phyloP scores from a whole-genome alignment of 108 stramenopile species.

The Discostella pseudostelligera region DNA sequence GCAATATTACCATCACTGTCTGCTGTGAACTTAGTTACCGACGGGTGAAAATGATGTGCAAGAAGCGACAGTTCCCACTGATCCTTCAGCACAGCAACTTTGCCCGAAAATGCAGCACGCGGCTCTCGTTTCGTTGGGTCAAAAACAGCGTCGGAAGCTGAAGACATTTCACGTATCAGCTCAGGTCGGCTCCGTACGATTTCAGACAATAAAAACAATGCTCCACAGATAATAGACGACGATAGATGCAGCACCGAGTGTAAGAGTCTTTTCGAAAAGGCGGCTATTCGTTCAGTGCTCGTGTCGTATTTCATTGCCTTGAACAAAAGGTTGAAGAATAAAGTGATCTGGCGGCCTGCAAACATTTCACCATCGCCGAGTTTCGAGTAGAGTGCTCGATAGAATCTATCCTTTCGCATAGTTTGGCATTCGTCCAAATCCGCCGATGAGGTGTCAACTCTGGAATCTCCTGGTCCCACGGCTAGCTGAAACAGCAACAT shows the following conservation, averaged over 20 bases:
- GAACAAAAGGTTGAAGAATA: slow-evolving; percentile 97
- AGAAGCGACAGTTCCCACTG: slow-evolving; percentile 88
- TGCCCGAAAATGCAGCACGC: slow-evolving; percentile 49
- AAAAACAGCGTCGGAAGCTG: slow-evolving; percentile 27
- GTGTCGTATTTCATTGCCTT: slow-evolving; percentile 90
- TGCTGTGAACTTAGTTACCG: slow-evolving; percentile 84
- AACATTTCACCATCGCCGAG: slow-evolving; percentile 68
- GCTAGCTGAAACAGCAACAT: slow-evolving; percentile 88
- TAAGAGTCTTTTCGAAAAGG: slow-evolving; percentile 88
- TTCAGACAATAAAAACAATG: slow-evolving; percentile 89
- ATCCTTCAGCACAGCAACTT: slow-evolving; percentile 19
- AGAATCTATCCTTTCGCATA: slow-evolving; percentile 79
- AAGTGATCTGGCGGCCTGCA: slow-evolving; percentile 76
- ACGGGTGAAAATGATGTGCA: slow-evolving; percentile 92
- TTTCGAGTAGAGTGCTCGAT: slow-evolving; percentile 91
- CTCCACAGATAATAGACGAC: slow-evolving; percentile 80
- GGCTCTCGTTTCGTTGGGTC: slow-evolving; percentile 79
- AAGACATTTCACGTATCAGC: slow-evolving; percentile 34
- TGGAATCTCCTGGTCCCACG: slow-evolving; percentile 51
- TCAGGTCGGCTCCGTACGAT: slow-evolving; percentile 66
- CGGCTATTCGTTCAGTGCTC: slow-evolving; percentile 61
- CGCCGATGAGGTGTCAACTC: slow-evolving; percentile 15
- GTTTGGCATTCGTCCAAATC: slow-evolving; percentile 24
- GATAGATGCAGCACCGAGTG: slow-evolving; percentile 68
- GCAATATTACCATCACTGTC: slow-evolving; percentile 54